Conservation (phyloP, 78 protist species). For the Diacronema lutheri region DNA sequence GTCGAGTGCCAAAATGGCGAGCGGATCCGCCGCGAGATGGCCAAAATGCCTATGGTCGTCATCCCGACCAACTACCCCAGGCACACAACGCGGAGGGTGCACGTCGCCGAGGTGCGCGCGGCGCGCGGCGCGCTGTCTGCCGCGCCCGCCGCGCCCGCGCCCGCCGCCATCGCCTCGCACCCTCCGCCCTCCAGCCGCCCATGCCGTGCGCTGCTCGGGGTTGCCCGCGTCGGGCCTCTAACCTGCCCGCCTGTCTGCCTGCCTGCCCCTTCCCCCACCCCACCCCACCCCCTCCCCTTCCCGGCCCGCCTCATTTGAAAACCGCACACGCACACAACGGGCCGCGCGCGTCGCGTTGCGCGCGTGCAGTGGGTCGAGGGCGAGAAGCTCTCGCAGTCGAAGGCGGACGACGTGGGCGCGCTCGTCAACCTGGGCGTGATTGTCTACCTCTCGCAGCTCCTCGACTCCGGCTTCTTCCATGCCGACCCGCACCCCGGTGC, state of each 20-base stretch:
- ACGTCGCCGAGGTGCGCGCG: constrained; percentile 14
- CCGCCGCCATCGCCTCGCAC: no score
- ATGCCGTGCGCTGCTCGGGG: no score
- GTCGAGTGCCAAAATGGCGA: not conserved
- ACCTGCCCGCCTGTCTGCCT: no score
- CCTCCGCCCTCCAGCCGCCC: no score
- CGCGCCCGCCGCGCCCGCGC: no score
- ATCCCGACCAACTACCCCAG: constrained; percentile 12
- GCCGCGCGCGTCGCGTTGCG: no score
- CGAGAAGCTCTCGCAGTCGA: constrained; percentile 31
- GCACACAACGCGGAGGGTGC: constrained; percentile 31
- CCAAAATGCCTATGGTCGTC: not conserved
- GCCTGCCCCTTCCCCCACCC: no score
- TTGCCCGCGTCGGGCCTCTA: no score
- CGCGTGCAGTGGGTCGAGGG: constrained; percentile 36
- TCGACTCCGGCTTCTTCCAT: constrained; percentile 44
- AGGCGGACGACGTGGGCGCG: constrained; percentile 8
- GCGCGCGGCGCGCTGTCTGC: no score
- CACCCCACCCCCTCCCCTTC: no score
- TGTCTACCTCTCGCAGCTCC: constrained; percentile 38
- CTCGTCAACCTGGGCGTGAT: constrained; percentile 34
- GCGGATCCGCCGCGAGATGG: not conserved
- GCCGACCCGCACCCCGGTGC: constrained; percentile 55
- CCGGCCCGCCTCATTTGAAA: no score
- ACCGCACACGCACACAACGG: no score